phyloP scores from a whole-genome alignment of 768 basidiomycete genomes.

The Kwoniella heveanensis region DNA sequence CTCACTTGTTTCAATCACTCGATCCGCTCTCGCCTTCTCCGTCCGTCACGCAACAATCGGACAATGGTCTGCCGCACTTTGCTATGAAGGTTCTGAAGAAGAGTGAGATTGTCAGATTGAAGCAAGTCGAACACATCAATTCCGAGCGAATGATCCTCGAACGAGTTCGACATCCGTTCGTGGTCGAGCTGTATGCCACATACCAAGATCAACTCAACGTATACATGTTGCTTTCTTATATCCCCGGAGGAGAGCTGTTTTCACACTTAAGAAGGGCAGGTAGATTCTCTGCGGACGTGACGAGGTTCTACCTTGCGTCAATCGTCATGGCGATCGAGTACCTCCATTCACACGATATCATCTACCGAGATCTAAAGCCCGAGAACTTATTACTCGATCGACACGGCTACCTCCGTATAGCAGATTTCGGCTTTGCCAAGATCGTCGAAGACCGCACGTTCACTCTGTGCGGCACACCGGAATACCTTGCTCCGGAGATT shows the following conservation, averaged over 20 bases:
- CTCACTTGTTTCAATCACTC: slow-evolving; percentile 46
- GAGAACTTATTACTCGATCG: slow-evolving; percentile 96
- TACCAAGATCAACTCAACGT: slow-evolving; percentile 90
- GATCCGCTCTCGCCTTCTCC: slow-evolving; percentile 48
- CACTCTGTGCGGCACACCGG: slow-evolving; percentile 74
- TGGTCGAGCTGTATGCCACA: slow-evolving; percentile 74
- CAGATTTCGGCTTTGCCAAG: slow-evolving; percentile 98
- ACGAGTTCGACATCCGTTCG: slow-evolving; percentile 87
- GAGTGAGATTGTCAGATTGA: slow-evolving; percentile 62
- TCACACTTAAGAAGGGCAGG: slow-evolving; percentile 86
- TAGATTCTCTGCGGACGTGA: slow-evolving; percentile 94
- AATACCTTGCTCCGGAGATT: slow-evolving; percentile 95
- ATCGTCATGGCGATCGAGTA: slow-evolving; percentile 94
- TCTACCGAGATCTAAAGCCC: slow-evolving; percentile 97
- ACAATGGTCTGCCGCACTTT: slow-evolving; percentile 55
- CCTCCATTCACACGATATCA: slow-evolving; percentile 92
- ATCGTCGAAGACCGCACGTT: slow-evolving; percentile 96
- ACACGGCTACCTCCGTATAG: slow-evolving; percentile 88
- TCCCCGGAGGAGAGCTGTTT: slow-evolving; percentile 96
- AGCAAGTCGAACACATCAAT: slow-evolving; percentile 97
- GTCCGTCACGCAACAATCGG: slow-evolving; percentile 46
- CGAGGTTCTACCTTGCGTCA: slow-evolving; percentile 94
- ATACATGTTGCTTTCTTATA: slow-evolving; percentile 96
- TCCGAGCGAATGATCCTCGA: slow-evolving; percentile 93
- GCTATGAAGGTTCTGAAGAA: slow-evolving; percentile 57